Base-by-base conservation (phyloP, 495 filamentous ascomycete genomes). In the Elaphomyces granulatus region DNA sequence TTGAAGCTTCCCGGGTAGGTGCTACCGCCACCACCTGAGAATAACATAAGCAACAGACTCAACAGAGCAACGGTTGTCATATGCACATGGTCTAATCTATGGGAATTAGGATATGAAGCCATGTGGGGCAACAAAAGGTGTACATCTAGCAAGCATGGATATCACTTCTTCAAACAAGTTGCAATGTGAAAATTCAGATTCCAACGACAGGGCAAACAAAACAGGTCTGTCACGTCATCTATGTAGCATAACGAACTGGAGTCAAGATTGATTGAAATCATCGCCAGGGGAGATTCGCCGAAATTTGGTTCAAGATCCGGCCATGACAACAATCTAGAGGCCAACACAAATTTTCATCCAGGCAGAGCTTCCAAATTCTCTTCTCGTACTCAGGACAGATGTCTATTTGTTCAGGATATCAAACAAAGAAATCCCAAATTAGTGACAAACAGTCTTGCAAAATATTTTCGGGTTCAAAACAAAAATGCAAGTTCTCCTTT, bases 401-500 rank as follows among this genome's bases (percentile, higher is more conserved):
- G 81, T 53, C 58, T 84, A 34, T 87, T 83, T 47, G 69, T 83
- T 15, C 57, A 51, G 36, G 64, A 68, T 30, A 57, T 66, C 45
- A 63, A 52, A 43, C 38, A 52, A 19, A 53, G 58, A 31, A 68
- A 82, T 45, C 74, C 84, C 16, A 75, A 67, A 37, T 58, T 90
- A 17, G 70, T 96, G 9, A 78, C 83, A 1, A 77, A 73, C 37
- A 72, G 75, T 40, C 75, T 93, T 37, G 86, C 83, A n/a, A 14
- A 75, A 77, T 51, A 72, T 74, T 3, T 94, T 93, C 54, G 81
- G 82, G 15, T 80, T 93, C 58, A 83, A 75, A 44, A 83, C 80
- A 47, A 66, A 83, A 32, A 73, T 72, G 18, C 72, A 76, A 33
- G 81, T 93, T n/a, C 51, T 81, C n/a, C 62, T 96, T 3, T 81